Evolutionary conservation across 495 filamentous ascomycete species (phyloP), one percentile per base, ranked within the genome.

Genomic region (Pseudoneurospora amorphoporcata): DNA sequence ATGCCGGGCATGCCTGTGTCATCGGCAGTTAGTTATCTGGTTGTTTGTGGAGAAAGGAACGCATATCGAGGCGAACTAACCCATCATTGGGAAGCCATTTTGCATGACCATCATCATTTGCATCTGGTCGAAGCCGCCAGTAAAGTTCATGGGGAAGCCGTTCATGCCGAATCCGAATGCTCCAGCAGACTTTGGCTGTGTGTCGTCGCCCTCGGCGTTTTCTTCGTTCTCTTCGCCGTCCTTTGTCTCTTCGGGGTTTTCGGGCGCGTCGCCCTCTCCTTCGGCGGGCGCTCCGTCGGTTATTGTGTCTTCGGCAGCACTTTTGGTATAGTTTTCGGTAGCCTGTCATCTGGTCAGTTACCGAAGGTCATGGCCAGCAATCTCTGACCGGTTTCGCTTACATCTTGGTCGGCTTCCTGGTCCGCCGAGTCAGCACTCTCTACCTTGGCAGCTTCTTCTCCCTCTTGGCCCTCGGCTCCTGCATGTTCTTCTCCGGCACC

Each of bases 11-110:
- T 93, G 76, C 87, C 92, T 92, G 72, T 32, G 14, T 8, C 3
- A 32, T 10, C 16, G n/a, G 43, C 68, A 68, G 76, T 74, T 72
- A 75, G 76, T 82, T 75, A 81, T 79, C 69, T 71, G 69, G 58
- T 4, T 69, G 38, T 23, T 42, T 39, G 42, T 6, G 19, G 3
- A 23, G 38, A 53, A 32, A 58, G 41, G 23, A 58, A 38, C 69
- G 1, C 19, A 38, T n/a, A 16, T 38, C 14, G 23, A 68, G 69
- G 42, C 39, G 23, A 14, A 86, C 94, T 78, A 85, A 97, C 94
- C 92, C 92, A 94, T 93, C 89, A 97, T 94, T 73, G 89, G 88
- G 79, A 92, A 92, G 74, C 88, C 87, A 79, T 88, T 91, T 73
- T 90, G 86, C 90, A 94, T 93, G 74, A 88, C 84, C 86, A 88